Base-by-base conservation (phyloP, 805 yeast genomes). In the Candida morakotiae region DNA sequence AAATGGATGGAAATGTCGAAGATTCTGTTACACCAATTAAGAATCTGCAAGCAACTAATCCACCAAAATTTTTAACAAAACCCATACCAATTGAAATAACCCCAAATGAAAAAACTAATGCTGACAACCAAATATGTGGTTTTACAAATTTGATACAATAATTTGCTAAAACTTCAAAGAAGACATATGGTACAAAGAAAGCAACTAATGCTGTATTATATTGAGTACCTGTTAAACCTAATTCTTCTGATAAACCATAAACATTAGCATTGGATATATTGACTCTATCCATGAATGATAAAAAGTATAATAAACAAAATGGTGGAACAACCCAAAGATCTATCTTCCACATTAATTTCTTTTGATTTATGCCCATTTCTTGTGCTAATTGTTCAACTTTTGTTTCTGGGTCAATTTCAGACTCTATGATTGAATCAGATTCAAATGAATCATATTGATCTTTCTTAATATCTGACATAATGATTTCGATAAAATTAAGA, bases 231-330 rank as follows among this genome's bases (percentile, higher is more conserved):
- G 58, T 55, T 28, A 86, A 63, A 14, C 67, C 49, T 24, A 86
- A 57, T 39, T 79, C 83, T 1, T 50, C 58, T 14, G 69, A 68
- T 66, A 86, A 65, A 9, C 87, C 87, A 52, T 83, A 84, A 38
- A 81, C 73, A 42, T 78, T 78, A 6, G 95, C 94, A 58, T 86
- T 85, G 22, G 89, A 78, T 43, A 86, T 83, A 56, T 86, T 86
- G 41, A 85, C 89, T 56, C 94, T 70, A 56, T 86, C 94, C 51
- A 86, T 62, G 52, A 85, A 86, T 1, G 91, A 81, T 43, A 85
- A 69, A 56, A 86, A 77, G 51, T 86, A 86, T 31, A 86, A 65
- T 20, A 84, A 51, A 51, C 87, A 77, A 46, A 86, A 81, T n/a
- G 87, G 79, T 4, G 89, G 87, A 20, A 84, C 80, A 27, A 85